Percentiles rank a stretch among this genome's conserved stretches.
phyloP scores from a whole-genome alignment of 495 filamentous ascomycete genomes.

The Aspergillus coremiiformis region DNA sequence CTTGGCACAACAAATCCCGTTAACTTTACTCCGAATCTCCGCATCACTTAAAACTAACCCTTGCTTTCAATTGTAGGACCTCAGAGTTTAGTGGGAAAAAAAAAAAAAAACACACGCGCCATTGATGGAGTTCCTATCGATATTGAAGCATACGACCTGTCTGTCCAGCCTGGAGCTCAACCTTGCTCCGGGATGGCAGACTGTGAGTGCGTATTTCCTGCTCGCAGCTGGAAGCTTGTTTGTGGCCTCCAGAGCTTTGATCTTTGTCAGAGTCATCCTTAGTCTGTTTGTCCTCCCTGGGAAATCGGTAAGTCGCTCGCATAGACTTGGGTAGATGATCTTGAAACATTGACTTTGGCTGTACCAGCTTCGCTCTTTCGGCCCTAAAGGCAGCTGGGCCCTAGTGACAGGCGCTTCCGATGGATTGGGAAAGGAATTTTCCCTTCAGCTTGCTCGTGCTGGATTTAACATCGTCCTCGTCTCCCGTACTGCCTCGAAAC shows the following conservation, averaged over 20 bases:
- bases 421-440: slow-evolving; percentile 95
- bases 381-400: slow-evolving; percentile 87
- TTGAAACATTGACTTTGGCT: not conserved
- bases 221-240: slow-evolving; percentile 53
- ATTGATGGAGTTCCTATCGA: slow-evolving; percentile 33
- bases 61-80: not conserved
- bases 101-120: too few relatives aligned
- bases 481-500: slow-evolving; percentile 87
- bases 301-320: slow-evolving; percentile 41
- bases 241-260: slow-evolving; percentile 48
- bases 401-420: slow-evolving; percentile 94
- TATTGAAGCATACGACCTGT: slow-evolving; percentile 27
- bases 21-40: not conserved
- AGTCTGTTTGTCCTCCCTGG: slow-evolving; percentile 73
- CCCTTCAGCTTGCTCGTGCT: slow-evolving; percentile 78
- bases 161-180: slow-evolving; percentile 32
- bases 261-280: slow-evolving; percentile 57
- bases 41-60: slow-evolving; percentile 4
- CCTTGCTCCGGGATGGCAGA: slow-evolving; percentile 33
- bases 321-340: not conserved
- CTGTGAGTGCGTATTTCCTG: slow-evolving; percentile 28
- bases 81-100: not conserved
- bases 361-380: slow-evolving; percentile 76
- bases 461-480: slow-evolving; percentile 92
- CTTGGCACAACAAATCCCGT: slow-evolving; percentile 17